These are phyloP conservation scores for Aspergillus versicolor DNA, from an alignment of 2,329 filamentous ascomycete species.

Conservation along the genomic window DNA sequence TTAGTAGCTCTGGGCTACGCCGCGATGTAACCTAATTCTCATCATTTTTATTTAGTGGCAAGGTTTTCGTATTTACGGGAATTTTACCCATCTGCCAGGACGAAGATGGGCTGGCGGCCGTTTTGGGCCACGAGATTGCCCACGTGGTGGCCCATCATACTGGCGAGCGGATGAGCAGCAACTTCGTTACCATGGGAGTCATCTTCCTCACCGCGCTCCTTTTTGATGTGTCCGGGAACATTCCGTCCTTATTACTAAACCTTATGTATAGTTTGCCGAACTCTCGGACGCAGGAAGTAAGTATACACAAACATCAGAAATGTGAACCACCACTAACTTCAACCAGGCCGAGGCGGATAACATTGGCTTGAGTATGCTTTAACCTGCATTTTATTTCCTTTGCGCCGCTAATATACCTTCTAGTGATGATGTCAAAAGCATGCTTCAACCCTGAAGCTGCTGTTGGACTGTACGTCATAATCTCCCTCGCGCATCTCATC, in stretches of 20 bases:
- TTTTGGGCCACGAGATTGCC: conserved; percentile 64
- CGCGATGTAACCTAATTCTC: conserved; percentile 2
- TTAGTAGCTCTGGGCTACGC: too few species aligned
- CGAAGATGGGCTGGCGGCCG: conserved; percentile 60
- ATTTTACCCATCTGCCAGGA: conserved; percentile 57
- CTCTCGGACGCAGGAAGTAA: conserved; percentile 56
- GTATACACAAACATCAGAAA: neutral
- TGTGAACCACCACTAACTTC: conserved; percentile 9
- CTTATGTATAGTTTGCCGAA: conserved; percentile 55
- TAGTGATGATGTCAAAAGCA: conserved; percentile 61
- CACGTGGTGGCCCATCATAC: conserved; percentile 60
- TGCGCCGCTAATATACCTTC: conserved; percentile 15
- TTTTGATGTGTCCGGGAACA: conserved; percentile 42
- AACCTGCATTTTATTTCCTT: neutral
- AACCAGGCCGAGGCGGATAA: conserved; percentile 58
- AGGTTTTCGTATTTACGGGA: conserved; percentile 65
- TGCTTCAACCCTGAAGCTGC: conserved; percentile 61
- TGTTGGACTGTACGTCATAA: conserved; percentile 45
- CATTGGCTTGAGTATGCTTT: conserved; percentile 53
- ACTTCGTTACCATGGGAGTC: conserved; percentile 32
- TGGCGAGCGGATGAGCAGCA: conserved; percentile 55
- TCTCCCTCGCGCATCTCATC: neutral
- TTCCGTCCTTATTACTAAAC: conserved; percentile 45
- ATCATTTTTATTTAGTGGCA: conserved; percentile 43
- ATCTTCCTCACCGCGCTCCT: conserved; percentile 29